These are phyloP conservation scores for Didymella pinodella DNA, from an alignment of 2,329 filamentous ascomycete species.

Conservation along the genomic window DNA sequence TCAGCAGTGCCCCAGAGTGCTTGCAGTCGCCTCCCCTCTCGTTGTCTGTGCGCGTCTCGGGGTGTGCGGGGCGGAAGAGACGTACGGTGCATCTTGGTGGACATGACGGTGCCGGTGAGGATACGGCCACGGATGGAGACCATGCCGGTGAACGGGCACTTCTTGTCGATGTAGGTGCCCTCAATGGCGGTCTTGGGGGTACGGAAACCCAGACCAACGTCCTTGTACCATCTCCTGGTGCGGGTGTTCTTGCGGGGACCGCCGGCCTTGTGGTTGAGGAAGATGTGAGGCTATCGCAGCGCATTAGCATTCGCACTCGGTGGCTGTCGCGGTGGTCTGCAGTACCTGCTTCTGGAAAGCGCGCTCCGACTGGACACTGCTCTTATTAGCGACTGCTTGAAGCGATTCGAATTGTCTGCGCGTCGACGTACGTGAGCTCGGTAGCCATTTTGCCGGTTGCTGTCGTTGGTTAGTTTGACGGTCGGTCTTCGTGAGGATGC, in stretches of 20 bases:
- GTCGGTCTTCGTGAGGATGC: conserved; percentile 32
- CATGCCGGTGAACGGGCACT: conserved; percentile 99
- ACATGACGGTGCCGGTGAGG: conserved; percentile 97
- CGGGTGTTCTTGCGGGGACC: conserved; percentile 61
- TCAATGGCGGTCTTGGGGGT: conserved; percentile 99
- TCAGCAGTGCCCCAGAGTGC: conserved; percentile 18
- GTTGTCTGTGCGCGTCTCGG: too few species aligned
- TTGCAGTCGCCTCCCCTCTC: too few species aligned
- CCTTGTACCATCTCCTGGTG: conserved; percentile 95
- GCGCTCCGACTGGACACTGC: conserved; percentile 99
- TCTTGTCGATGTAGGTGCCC: conserved; percentile 99
- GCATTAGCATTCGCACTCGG: conserved; percentile 41
- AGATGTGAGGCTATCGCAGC: conserved; percentile 89
- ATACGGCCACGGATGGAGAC: conserved; percentile 99
- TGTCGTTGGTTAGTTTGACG: conserved; percentile 48
- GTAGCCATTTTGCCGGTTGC: conserved; percentile 52
- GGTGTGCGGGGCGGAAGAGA: conserved; percentile 9
- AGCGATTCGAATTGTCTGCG: conserved; percentile 4
- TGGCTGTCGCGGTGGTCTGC: conserved; percentile 25
- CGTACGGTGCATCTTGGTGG: conserved; percentile 99
- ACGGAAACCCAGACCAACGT: conserved; percentile 98
- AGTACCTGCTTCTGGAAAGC: conserved; percentile 86
- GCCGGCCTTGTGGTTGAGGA: conserved; percentile 94
- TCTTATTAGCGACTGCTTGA: conserved; percentile 47
- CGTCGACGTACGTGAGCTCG: conserved; percentile 52